Conservation (phyloP, 495 filamentous ascomycete genomes). For the Schizothecium vesticola region DNA sequence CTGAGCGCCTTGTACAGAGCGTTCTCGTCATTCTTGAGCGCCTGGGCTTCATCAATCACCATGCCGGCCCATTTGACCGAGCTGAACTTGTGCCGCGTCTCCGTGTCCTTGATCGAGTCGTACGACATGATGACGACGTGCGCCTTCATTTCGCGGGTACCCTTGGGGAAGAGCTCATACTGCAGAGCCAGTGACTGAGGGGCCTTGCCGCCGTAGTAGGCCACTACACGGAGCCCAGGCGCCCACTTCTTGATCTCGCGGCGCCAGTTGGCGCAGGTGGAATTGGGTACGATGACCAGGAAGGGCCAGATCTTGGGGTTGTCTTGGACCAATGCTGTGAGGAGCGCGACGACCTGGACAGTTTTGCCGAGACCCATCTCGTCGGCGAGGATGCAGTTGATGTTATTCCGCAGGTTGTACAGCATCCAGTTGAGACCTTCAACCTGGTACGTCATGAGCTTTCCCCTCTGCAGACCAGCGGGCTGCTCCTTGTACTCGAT, state of each 20-base stretch:
- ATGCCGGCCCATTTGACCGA: constrained; percentile 77
- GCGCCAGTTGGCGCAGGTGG: constrained; percentile 94
- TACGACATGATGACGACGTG: constrained; percentile 96
- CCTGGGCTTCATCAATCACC: constrained; percentile 93
- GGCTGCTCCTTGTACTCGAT: constrained; percentile 72
- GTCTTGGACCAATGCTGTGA: constrained; percentile 71
- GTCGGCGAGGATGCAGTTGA: constrained; percentile 93
- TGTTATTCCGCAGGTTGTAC: constrained; percentile 73
- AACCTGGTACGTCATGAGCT: constrained; percentile 89
- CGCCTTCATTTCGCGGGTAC: constrained; percentile 56
- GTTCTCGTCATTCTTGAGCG: constrained; percentile 88
- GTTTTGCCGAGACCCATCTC: constrained; percentile 99
- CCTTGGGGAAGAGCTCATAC: constrained; percentile 75
- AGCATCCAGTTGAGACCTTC: constrained; percentile 97
- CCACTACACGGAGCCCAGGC: constrained; percentile 76
- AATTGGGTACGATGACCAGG: constrained; percentile 86
- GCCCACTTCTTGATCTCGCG: constrained; percentile 95
- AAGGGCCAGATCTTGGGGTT: constrained; percentile 83
- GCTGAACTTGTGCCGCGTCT: constrained; percentile 56
- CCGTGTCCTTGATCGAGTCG: constrained; percentile 70
- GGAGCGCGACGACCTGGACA: constrained; percentile 81
- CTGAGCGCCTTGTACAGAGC: constrained; percentile 69
- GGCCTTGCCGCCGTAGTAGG: constrained; percentile 73
- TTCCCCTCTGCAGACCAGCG: constrained; percentile 60
- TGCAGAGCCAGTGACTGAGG: constrained; percentile 65